Conservation (phyloP, 1,139 yeast genomes). For the Candida smagusa region DNA sequence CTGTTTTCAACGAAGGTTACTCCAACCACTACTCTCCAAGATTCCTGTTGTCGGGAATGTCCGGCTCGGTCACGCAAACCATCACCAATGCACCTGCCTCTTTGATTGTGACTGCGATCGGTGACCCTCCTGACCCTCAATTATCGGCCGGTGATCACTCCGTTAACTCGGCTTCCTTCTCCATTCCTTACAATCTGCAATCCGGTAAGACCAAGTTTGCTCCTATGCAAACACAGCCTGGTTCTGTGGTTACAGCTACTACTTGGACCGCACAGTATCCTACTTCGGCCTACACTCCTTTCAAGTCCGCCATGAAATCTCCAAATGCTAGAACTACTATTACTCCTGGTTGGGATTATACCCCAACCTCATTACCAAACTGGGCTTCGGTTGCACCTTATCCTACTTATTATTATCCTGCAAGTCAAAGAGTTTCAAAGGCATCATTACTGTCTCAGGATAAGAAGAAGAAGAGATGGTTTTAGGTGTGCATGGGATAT, state of each 20-base stretch:
- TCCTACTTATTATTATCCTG: slow-evolving; percentile 52
- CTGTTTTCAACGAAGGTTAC: slow-evolving; percentile 36
- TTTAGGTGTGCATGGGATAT: slow-evolving; percentile 2
- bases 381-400: slow-evolving; percentile 65
- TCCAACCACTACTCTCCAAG: slow-evolving; percentile 73
- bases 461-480: slow-evolving; percentile 38
- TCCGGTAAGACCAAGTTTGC: slow-evolving; percentile 76
- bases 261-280: slow-evolving; percentile 63
- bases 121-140: slow-evolving; percentile 44
- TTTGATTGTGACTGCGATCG: slow-evolving; percentile 23
- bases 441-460: slow-evolving; percentile 39
- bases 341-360: slow-evolving; percentile 83
- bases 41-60: slow-evolving; percentile 66
- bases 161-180: slow-evolving; percentile 31
- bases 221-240: slow-evolving; percentile 91
- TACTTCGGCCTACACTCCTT: slow-evolving; percentile 61
- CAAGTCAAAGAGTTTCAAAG: slow-evolving; percentile 35
- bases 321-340: slow-evolving; percentile 57
- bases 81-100: slow-evolving; percentile 11
- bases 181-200: slow-evolving; percentile 66
- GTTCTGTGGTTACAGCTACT: slow-evolving; percentile 60
- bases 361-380: slow-evolving; percentile 60
- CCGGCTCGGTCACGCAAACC: slow-evolving; percentile 47
- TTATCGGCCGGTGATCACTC: slow-evolving; percentile 25
- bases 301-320: slow-evolving; percentile 36